Evolutionary conservation across 2,329 filamentous ascomycete genomes (phyloP).

Genomic region (Amauroascus niger): DNA sequence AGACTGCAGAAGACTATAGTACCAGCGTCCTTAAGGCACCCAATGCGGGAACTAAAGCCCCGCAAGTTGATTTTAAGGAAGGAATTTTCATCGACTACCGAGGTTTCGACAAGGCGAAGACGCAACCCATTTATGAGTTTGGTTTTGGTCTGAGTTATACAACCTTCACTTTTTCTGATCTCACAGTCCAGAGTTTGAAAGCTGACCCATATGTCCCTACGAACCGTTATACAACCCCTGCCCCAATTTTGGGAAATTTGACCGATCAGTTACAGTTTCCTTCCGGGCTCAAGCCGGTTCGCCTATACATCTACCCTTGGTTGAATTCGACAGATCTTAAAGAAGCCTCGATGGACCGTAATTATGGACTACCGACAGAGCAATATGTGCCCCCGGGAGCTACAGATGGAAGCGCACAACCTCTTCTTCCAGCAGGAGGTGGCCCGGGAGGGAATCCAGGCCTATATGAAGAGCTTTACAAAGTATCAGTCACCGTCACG

Average conservation of each 20-base stretch:
- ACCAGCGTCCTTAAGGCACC: slow-evolving; percentile 48
- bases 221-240: slow-evolving; percentile 44
- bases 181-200: slow-evolving; percentile 40
- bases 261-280: slow-evolving; percentile 50
- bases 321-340: slow-evolving; percentile 50
- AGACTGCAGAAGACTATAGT: slow-evolving; percentile 46
- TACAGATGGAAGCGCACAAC: slow-evolving; percentile 46
- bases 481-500: slow-evolving; percentile 41
- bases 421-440: slow-evolving; percentile 48
- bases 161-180: slow-evolving; percentile 47
- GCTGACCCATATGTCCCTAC: slow-evolving; percentile 45
- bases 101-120: slow-evolving; percentile 42
- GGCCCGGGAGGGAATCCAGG: slow-evolving; percentile 51
- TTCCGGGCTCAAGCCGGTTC: slow-evolving; percentile 41
- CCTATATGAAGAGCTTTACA: slow-evolving; percentile 44
- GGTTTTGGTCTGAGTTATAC: slow-evolving; percentile 53
- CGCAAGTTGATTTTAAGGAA: slow-evolving; percentile 52
- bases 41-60: slow-evolving; percentile 48
- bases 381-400: slow-evolving; percentile 44
- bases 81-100: slow-evolving; percentile 52
- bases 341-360: slow-evolving; percentile 42
- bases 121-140: slow-evolving; percentile 51
- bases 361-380: slow-evolving; percentile 46
- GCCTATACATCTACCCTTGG: slow-evolving; percentile 55
- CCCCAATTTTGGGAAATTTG: slow-evolving; percentile 44